Conservation (phyloP, 768 basidiomycete genomes). For the Leccinum subtestaceum region DNA sequence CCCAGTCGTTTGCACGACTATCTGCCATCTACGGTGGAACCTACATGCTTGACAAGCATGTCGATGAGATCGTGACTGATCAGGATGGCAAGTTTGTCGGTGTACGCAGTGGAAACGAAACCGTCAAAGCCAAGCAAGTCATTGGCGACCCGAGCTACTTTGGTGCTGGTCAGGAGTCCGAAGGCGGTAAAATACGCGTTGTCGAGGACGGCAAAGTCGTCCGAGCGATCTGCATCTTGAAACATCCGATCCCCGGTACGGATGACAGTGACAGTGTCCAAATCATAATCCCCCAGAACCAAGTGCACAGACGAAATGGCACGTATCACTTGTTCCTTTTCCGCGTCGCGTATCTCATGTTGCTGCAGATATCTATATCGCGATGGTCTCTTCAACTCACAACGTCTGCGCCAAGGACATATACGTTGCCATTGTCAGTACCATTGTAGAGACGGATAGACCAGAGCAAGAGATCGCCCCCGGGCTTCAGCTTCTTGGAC, state of each 20-base stretch:
- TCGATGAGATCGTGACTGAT: conserved; percentile 88
- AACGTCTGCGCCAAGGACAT: conserved; percentile 96
- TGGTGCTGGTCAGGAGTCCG: conserved; percentile 61
- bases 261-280: conserved; percentile 94
- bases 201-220: conserved; percentile 93
- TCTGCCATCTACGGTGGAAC: conserved; percentile 99
- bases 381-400: conserved; percentile 95
- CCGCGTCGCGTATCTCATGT: conserved; percentile 3
- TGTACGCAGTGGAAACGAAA: conserved; percentile 85
- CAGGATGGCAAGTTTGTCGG: conserved; percentile 87
- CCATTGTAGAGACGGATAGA: conserved; percentile 91
- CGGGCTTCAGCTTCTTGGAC: conserved; percentile 86
- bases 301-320: conserved; percentile 92
- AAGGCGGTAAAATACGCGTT: conserved; percentile 80
- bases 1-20: conserved; percentile 96
- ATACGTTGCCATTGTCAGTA: conserved; percentile 96
- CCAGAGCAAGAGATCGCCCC: conserved; percentile 93
- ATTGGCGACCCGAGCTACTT: conserved; percentile 99
- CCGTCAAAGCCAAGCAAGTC: conserved; percentile 94
- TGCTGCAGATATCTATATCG: conserved; percentile 90
- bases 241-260: conserved; percentile 97
- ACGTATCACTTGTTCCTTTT: conserved; percentile 26
- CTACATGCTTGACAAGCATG: conserved; percentile 98
- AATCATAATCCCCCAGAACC: conserved; percentile 98
- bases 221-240: conserved; percentile 95